Percentiles rank a stretch among this genome's conserved stretches.
Conservation (phyloP, 2,329 filamentous ascomycete genomes). For the Endocalyx cinctus region DNA sequence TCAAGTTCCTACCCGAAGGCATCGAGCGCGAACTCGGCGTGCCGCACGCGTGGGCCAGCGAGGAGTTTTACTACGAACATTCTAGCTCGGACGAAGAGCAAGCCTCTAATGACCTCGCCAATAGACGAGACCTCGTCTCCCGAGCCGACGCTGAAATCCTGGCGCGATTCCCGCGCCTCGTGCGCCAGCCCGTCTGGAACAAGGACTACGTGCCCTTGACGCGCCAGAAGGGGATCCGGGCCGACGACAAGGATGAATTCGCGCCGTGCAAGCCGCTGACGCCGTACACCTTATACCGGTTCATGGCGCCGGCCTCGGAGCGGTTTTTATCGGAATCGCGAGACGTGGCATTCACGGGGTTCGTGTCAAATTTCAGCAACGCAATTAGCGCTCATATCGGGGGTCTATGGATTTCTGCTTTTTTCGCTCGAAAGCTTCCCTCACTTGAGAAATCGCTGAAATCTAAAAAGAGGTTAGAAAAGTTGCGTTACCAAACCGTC, state of each 20-base stretch:
- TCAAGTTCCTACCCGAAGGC: slow-evolving; percentile 40
- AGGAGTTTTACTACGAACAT: too few species aligned
- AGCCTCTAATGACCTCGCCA: too few species aligned
- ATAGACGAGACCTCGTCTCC: too few species aligned
- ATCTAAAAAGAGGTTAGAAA: too few species aligned
- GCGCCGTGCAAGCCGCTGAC: slow-evolving; percentile 4
- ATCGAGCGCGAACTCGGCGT: slow-evolving; percentile 42
- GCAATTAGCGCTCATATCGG: slow-evolving; percentile 37
- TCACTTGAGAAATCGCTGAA: slow-evolving; percentile 1
- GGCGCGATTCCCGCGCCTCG: slow-evolving; percentile 39
- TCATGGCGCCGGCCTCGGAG: slow-evolving; percentile 36
- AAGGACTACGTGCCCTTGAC: slow-evolving; percentile 7
- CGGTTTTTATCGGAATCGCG: slow-evolving; percentile 37
- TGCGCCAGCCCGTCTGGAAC: slow-evolving; percentile 29
- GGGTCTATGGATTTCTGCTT: slow-evolving; percentile 50
- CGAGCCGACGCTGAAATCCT: slow-evolving; percentile 42
- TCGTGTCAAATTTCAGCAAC: slow-evolving; percentile 35
- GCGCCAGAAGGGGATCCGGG: too few species aligned
- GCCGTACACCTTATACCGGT: slow-evolving; percentile 37
- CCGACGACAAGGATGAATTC: slow-evolving; percentile 5
- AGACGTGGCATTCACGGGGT: slow-evolving; percentile 43
- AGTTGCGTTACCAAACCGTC: slow-evolving; percentile 42
- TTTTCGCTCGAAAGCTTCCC: slow-evolving; percentile 40
- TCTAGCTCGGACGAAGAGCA: too few species aligned
- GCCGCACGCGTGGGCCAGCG: slow-evolving; percentile 34